phyloP scores from a whole-genome alignment of 805 yeast species.

The Hanseniaspora meyeri region DNA sequence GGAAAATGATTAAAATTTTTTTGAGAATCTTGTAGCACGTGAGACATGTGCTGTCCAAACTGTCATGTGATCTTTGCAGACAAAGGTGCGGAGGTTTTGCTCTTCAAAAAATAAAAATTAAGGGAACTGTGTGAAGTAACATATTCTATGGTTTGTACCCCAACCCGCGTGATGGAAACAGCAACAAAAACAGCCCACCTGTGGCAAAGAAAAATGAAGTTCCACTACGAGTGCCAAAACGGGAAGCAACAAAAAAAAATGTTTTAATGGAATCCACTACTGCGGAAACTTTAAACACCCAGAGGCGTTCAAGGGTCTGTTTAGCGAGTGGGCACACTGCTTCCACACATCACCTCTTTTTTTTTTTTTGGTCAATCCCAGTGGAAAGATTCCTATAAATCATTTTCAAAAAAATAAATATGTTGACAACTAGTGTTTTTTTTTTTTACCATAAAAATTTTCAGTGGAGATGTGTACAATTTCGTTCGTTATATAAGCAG shows the following conservation, averaged over 20 bases:
- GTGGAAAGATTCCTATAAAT: slow-evolving; percentile 11
- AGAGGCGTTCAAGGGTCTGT: too few relatives aligned
- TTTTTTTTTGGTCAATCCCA: neutral
- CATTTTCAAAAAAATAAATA: neutral
- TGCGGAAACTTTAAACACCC: too few relatives aligned
- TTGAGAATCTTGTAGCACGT: too few relatives aligned
- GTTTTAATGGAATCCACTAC: too few relatives aligned
- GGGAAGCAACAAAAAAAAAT: too few relatives aligned
- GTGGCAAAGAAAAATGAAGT: neutral
- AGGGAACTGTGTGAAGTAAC: neutral
- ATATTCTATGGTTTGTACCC: too few relatives aligned
- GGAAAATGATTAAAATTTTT: neutral
- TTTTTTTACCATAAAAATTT: neutral
- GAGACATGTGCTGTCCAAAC: too few relatives aligned
- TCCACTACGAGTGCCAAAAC: neutral
- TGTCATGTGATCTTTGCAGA: too few relatives aligned
- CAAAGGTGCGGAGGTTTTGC: too few relatives aligned
- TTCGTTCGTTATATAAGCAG: slow-evolving; percentile 34
- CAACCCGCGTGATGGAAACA: too few relatives aligned
- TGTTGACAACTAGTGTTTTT: neutral
- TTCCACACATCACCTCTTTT: neutral
- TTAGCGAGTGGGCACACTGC: too few relatives aligned
- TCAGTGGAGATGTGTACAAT: neutral
- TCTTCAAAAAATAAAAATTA: too few relatives aligned
- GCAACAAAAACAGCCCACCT: neutral